These are phyloP conservation scores for Podaxis sp. DNA, from an alignment of 768 basidiomycete species.

Conservation along the genomic window DNA sequence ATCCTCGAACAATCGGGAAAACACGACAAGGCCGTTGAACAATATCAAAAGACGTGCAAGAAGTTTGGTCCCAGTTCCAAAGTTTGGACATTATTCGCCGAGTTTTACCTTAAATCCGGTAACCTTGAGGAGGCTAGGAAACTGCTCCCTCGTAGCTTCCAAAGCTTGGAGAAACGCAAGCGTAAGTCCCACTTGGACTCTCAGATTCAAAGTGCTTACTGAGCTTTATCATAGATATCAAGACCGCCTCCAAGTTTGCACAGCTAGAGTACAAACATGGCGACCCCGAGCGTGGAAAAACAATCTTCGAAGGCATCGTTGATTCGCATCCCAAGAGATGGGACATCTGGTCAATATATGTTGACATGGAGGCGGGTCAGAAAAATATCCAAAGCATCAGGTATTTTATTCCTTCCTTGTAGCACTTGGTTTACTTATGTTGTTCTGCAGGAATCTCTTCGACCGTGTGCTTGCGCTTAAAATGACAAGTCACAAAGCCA, in stretches of 20 bases:
- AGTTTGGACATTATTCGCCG: conserved; percentile 88
- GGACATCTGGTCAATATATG: conserved; percentile 95
- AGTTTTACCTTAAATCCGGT: conserved; percentile 74
- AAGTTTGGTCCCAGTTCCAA: conserved; percentile 95
- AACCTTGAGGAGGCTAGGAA: conserved; percentile 79
- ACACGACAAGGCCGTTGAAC: conserved; percentile 89
- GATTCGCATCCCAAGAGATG: conserved; percentile 94
- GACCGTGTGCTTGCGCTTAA: conserved; percentile 79
- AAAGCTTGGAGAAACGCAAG: conserved; percentile 90
- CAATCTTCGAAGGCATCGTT: conserved; percentile 93
- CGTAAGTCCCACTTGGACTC: conserved; percentile 51
- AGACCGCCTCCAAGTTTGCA: conserved; percentile 94
- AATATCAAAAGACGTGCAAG: conserved; percentile 84
- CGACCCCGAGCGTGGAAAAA: conserved; percentile 92
- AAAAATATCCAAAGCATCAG: conserved; percentile 76
- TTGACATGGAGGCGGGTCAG: conserved; percentile 91
- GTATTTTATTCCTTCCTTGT: conserved; percentile 34
- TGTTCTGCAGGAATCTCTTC: conserved; percentile 70
- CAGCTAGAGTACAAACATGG: conserved; percentile 94
- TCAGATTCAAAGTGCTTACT: not conserved
- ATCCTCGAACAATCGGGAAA: conserved; percentile 87
- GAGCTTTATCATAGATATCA: conserved; percentile 61
- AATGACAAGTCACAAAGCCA: conserved; percentile 94
- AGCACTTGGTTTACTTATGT: conserved; percentile 3
- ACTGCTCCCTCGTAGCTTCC: conserved; percentile 82